phyloP scores from a whole-genome alignment of 2,329 filamentous ascomycete species.

The Fusarium nisikadoi region DNA sequence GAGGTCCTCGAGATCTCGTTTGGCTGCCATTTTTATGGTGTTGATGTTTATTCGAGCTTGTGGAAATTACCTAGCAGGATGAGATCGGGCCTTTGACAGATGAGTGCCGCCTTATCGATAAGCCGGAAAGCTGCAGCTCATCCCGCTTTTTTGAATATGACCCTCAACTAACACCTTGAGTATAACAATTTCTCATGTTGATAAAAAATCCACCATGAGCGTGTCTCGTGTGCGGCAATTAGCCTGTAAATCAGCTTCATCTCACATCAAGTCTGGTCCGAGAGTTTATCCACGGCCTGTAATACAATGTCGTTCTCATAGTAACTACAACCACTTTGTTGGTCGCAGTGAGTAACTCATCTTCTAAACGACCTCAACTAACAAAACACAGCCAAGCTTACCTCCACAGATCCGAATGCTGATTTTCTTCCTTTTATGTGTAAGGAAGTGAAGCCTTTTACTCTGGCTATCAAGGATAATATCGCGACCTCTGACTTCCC shows the following conservation, averaged over 20 bases:
- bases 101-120: slow-evolving; percentile 38
- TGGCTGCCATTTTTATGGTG: slow-evolving; percentile 47
- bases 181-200: slow-evolving; percentile 38
- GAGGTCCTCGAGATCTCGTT: slow-evolving; percentile 48
- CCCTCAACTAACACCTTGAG: background rate
- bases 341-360: slow-evolving; percentile 41
- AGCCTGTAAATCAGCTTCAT: slow-evolving; percentile 5
- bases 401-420: background rate
- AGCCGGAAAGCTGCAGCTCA: slow-evolving; percentile 18
- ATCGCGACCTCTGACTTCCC: slow-evolving; percentile 72
- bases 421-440: slow-evolving; percentile 26
- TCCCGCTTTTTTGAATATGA: slow-evolving; percentile 25
- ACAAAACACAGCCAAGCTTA: slow-evolving; percentile 24
- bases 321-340: slow-evolving; percentile 53
- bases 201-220: slow-evolving; percentile 45
- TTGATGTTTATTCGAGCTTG: slow-evolving; percentile 10
- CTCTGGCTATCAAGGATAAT: slow-evolving; percentile 79
- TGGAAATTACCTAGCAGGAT: slow-evolving; percentile 3
- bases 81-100: slow-evolving; percentile 14
- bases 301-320: slow-evolving; percentile 44
- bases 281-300: slow-evolving; percentile 4
- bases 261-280: background rate
- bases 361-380: slow-evolving; percentile 5
- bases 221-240: slow-evolving; percentile 46
- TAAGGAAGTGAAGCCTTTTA: slow-evolving; percentile 49